Conservation (phyloP, 2,329 filamentous ascomycete species). For the Pseudopyrenochaeta lycopersici region DNA sequence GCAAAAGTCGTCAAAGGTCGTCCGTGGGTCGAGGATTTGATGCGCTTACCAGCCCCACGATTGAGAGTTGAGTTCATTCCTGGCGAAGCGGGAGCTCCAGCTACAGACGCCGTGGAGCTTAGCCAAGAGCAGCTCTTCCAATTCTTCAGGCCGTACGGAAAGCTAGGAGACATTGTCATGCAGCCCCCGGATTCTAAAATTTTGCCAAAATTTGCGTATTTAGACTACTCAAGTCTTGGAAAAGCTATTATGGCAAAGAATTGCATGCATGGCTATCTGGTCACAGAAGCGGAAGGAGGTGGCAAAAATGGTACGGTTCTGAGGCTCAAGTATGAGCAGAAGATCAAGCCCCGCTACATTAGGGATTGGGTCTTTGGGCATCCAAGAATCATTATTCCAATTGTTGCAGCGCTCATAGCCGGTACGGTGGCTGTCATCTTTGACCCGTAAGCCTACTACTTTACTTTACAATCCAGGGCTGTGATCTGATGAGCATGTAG, state of each 20-base stretch:
- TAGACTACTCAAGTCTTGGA: conserved; percentile 78
- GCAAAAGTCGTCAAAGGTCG: conserved; percentile 80
- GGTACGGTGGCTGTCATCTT: conserved; percentile 84
- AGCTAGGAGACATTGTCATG: conserved; percentile 82
- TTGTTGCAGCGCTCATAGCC: conserved; percentile 81
- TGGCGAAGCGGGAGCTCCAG: conserved; percentile 73
- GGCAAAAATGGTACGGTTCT: conserved; percentile 80
- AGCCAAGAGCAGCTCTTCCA: conserved; percentile 88
- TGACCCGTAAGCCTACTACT: conserved; percentile 68
- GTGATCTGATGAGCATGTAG: conserved; percentile 25
- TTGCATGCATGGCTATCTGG: conserved; percentile 85
- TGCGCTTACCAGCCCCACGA: conserved; percentile 78
- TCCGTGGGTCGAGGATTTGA: conserved; percentile 94
- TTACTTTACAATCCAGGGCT: neutral
- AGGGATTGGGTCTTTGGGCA: conserved; percentile 89
- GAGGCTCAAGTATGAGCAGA: conserved; percentile 83
- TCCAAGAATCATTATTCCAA: conserved; percentile 85
- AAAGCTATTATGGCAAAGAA: conserved; percentile 90
- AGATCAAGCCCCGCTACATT: conserved; percentile 78
- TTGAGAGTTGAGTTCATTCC: conserved; percentile 87
- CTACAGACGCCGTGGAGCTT: conserved; percentile 75
- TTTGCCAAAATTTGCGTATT: conserved; percentile 77
- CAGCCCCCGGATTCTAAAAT: conserved; percentile 89
- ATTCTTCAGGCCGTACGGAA: conserved; percentile 88
- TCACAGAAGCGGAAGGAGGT: conserved; percentile 73